Conservation (phyloP, 2,329 filamentous ascomycete genomes). For the Colletotrichum sp. region DNA sequence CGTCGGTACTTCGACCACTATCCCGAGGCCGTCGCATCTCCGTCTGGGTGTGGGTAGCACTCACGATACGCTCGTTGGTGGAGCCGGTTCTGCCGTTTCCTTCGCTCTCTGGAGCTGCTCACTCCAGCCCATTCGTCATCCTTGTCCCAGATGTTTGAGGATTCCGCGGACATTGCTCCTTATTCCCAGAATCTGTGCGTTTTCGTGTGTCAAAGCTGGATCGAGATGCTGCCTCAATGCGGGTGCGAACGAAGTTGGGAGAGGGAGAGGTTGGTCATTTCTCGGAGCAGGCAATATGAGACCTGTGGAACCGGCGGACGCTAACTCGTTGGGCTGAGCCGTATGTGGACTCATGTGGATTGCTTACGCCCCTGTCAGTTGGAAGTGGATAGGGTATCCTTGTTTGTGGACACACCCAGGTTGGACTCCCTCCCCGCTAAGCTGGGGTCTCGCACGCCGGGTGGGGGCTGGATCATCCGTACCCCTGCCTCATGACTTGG, state of each 20-base stretch:
- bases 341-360: neutral
- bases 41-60: neutral
- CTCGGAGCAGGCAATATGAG: neutral
- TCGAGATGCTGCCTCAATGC: neutral
- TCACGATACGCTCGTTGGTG: slow-evolving; percentile 28
- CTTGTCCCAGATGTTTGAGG: neutral
- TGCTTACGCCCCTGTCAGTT: neutral
- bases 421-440: fast-evolving
- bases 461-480: neutral
- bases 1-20: neutral
- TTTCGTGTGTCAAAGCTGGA: neutral
- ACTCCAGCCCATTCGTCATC: slow-evolving; percentile 30
- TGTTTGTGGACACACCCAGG: neutral
- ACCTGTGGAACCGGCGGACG: neutral
- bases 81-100: slow-evolving; percentile 30
- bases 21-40: neutral
- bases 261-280: neutral
- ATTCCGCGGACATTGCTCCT: neutral
- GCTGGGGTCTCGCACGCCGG: fast-evolving
- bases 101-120: slow-evolving; percentile 21
- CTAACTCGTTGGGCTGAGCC: neutral
- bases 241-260: neutral
- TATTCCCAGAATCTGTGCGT: neutral
- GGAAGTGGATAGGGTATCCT: neutral
- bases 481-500: neutral